Evolutionary conservation across 2,329 filamentous ascomycete species (phyloP).

Genomic region (Domatiomyces catenatus): DNA sequence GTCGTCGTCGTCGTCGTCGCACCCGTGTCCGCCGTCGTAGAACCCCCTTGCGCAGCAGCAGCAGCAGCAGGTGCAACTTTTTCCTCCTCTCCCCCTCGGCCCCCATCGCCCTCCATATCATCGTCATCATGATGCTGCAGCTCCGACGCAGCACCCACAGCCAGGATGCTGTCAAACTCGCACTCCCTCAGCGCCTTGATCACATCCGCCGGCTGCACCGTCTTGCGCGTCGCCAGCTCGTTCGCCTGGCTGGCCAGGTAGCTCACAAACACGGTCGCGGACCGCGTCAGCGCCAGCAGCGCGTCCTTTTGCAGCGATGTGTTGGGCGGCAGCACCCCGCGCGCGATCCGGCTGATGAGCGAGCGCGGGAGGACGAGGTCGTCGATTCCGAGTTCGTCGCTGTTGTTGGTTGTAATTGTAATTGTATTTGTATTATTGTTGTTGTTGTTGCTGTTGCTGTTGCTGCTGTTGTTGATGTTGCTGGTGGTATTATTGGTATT

Average conservation of each 20-base stretch:
- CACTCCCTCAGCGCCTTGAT: slow-evolving; percentile 44
- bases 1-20: background rate
- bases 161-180: slow-evolving; percentile 29
- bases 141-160: slow-evolving; percentile 16
- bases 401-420: slow-evolving; percentile 8
- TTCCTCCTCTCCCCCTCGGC: too few species aligned
- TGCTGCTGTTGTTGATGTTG: too few species aligned
- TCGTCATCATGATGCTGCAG: slow-evolving; percentile 6
- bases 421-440: background rate
- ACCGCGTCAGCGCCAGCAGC: slow-evolving; percentile 47
- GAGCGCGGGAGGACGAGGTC: slow-evolving; percentile 49
- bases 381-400: slow-evolving; percentile 21
- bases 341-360: slow-evolving; percentile 45
- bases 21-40: too few species aligned
- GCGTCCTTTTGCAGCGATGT: slow-evolving; percentile 53
- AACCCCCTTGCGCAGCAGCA: background rate
- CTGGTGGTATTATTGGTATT: too few species aligned
- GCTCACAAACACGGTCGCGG: slow-evolving; percentile 51
- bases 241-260: slow-evolving; percentile 41
- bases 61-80: too few species aligned
- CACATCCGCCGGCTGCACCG: slow-evolving; percentile 45
- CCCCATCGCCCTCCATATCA: slow-evolving; percentile 35
- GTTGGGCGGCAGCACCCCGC: slow-evolving; percentile 48
- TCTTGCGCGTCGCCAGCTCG: slow-evolving; percentile 47
- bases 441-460: too few species aligned